Evolutionary conservation across 306 rosid species (phyloP).

Genomic region (Cicer arietinum): DNA sequence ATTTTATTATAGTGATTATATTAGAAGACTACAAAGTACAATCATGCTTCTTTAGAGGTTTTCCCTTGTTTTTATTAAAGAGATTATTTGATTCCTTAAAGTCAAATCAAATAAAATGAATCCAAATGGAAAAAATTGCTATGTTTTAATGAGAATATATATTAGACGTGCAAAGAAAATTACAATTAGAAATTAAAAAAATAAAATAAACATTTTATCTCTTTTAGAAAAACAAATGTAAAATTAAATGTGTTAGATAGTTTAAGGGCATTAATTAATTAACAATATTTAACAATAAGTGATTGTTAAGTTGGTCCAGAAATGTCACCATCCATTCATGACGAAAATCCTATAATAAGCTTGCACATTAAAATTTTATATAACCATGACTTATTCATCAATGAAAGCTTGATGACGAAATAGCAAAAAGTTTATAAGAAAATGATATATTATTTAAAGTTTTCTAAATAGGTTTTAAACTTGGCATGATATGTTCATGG

Average conservation of each 20-base stretch:
- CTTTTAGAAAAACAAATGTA: neutral
- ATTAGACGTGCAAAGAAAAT: neutral
- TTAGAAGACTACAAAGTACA: neutral
- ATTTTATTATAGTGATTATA: neutral
- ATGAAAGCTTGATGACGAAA: constrained; percentile 48
- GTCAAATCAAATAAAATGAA: constrained; percentile 39
- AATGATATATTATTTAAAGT: constrained; percentile 23
- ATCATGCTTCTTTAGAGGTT: constrained; percentile 22
- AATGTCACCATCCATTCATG: constrained; percentile 46
- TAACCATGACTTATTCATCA: constrained; percentile 35
- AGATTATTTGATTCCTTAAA: constrained; percentile 37
- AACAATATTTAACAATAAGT: constrained; percentile 13
- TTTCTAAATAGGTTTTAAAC: constrained; percentile 24
- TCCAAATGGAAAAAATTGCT: constrained; percentile 24
- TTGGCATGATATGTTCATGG: constrained; percentile 32
- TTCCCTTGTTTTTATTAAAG: constrained; percentile 37
- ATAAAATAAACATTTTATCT: neutral
- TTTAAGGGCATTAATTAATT: constrained; percentile 20
- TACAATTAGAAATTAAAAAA: neutral
- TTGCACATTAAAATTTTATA: constrained; percentile 25
- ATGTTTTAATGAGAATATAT: neutral
- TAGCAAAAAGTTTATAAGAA: constrained; percentile 38
- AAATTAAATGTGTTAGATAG: constrained; percentile 11
- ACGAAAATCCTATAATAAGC: constrained; percentile 41
- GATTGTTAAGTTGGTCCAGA: constrained; percentile 43